Base-by-base conservation (phyloP, 768 basidiomycete species). In the Panaeolus papilionaceus region DNA sequence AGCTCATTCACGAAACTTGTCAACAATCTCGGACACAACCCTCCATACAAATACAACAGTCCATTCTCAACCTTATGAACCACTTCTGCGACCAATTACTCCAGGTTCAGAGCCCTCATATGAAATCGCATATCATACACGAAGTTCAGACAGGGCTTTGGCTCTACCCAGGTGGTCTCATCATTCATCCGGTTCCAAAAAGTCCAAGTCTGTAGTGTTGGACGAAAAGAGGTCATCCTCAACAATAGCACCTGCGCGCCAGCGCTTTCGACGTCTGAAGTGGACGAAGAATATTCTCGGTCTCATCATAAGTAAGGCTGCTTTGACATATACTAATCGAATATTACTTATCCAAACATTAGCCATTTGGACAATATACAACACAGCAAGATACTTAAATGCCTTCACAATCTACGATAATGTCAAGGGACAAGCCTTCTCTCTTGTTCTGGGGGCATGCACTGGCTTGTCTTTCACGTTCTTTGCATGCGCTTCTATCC, bases 291-390 rank as follows among this genome's bases (percentile, higher is more conserved):
- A 75, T n/a, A 67, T 68, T 7, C 68, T 85, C 11, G 81, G 81
- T 64, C 39, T 76, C 23, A 62, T 83, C 10, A 76, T 84, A 58
- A 78, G 85, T 85, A 47, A 69, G 84, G 61, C 10, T 4, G n/a
- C 61, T 2, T 3, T 45, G 16, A 20, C 38, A 26, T 26, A 1
- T n/a, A n/a, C 49, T 62, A 23, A 38, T 26, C 1, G 7, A 23
- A 4, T 39, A 2, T 18, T 37, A 7, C 4, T 68, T 3, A 42
- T 45, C 51, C 38, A 16, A 26, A 18, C 14, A 45, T 9, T 65
- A 92, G 91, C 80, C 65, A 71, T 76, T 16, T 93, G 91, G 89
- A 83, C 87, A 33, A 72, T 83, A 16, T 93, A 91, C 75, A 88
- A 83, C 67, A 84, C 86, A 1, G 76, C 85, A 63, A 86, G 91